Evolutionary conservation across 495 filamentous ascomycete species (phyloP).

Genomic region (Ramalina peruviana): DNA sequence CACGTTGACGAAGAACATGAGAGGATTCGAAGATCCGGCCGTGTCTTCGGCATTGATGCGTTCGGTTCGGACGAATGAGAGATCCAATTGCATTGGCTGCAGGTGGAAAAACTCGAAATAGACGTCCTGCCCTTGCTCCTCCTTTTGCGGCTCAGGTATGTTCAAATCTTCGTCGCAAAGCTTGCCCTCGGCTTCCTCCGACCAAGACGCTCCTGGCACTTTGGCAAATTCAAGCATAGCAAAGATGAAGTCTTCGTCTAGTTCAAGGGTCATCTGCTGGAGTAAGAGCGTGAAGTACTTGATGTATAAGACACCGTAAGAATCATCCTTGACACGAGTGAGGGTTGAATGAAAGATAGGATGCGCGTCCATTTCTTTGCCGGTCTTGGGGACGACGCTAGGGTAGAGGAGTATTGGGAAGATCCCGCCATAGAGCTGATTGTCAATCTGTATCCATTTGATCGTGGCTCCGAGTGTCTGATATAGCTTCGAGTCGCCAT

Average conservation of each 20-base stretch:
- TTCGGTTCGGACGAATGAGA: conserved; percentile 94
- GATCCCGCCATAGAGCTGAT: conserved; percentile 94
- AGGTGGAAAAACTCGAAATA: conserved; percentile 96
- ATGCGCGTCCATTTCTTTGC: conserved; percentile 92
- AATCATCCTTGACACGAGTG: conserved; percentile 93
- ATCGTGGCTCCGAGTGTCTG: conserved; percentile 80
- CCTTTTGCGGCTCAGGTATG: conserved; percentile 79
- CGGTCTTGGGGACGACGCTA: conserved; percentile 96
- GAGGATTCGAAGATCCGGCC: conserved; percentile 67
- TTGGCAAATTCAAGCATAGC: conserved; percentile 92
- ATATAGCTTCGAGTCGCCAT: conserved; percentile 79
- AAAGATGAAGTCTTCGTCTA: conserved; percentile 96
- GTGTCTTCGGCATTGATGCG: conserved; percentile 92
- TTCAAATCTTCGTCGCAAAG: conserved; percentile 82
- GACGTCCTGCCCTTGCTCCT: conserved; percentile 74
- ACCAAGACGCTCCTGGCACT: conserved; percentile 85
- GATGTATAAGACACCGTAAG: conserved; percentile 94
- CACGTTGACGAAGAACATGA: conserved; percentile 97
- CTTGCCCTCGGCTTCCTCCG: conserved; percentile 64
- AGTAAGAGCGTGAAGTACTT: conserved; percentile 90
- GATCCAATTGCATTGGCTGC: conserved; percentile 93
- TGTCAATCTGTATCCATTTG: conserved; percentile 99
- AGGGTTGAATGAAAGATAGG: conserved; percentile 85
- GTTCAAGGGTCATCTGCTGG: conserved; percentile 95
- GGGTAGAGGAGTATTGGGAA: conserved; percentile 97